Conservation (phyloP, 1,284 basidiomycete species). For the Puccinia triticina region DNA sequence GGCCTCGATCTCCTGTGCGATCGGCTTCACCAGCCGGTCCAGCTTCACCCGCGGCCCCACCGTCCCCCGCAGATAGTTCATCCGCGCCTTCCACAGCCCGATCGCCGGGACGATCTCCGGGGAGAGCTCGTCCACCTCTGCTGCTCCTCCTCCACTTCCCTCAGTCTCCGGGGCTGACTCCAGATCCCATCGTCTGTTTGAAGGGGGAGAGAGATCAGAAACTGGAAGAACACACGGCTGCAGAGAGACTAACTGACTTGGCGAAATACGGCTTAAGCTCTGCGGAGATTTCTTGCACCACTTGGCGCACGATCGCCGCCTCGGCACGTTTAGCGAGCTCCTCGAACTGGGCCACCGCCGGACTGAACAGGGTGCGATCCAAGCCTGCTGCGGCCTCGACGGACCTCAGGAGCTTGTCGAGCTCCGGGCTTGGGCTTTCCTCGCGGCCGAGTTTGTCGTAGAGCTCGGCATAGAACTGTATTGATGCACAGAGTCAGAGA, state of each 20-base stretch:
- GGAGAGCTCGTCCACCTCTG: constrained; percentile 15
- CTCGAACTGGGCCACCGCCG: constrained; percentile 16
- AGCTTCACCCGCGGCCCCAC: background rate
- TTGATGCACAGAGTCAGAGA: background rate
- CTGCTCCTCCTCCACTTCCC: background rate
- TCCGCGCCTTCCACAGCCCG: constrained; percentile 5
- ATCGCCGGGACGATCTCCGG: background rate
- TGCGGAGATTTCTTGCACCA: background rate
- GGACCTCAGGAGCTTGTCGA: background rate
- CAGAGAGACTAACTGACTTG: constrained; percentile 1
- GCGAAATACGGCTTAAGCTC: constrained; percentile 36
- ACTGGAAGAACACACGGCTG: background rate
- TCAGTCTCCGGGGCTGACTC: background rate
- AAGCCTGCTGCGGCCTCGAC: background rate
- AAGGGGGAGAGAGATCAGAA: background rate
- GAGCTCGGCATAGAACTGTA: constrained; percentile 37
- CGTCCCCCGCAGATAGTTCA: background rate
- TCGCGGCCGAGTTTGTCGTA: constrained; percentile 21
- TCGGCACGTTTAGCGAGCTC: background rate
- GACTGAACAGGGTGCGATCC: constrained; percentile 17
- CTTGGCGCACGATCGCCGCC: constrained; percentile 2
- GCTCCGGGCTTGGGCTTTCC: background rate
- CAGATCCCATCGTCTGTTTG: constrained; percentile 39
- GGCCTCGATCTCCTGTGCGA: background rate
- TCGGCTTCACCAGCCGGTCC: background rate